Evolutionary conservation across 805 yeast species (phyloP).

Genomic region (Metschnikowia cerradonensis): DNA sequence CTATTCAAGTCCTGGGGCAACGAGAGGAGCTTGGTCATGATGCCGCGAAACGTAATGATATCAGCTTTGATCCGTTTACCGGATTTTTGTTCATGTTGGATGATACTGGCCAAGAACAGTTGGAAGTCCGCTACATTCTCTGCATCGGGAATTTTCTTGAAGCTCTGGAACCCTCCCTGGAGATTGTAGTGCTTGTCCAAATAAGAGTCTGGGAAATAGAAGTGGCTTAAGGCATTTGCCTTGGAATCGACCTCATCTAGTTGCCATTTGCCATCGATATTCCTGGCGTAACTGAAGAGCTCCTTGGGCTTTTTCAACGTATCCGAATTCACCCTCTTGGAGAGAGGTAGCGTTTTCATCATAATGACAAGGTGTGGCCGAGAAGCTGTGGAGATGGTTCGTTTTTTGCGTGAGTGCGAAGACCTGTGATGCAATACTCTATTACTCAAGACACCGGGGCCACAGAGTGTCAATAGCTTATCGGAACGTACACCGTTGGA

Average conservation of each 20-base stretch:
- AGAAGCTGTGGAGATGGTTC: background rate
- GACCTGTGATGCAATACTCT: background rate
- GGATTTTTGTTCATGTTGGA: constrained; percentile 47
- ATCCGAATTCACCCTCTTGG: constrained; percentile 55
- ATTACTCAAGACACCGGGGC: background rate
- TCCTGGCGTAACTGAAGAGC: constrained; percentile 61
- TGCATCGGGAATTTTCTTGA: constrained; percentile 52
- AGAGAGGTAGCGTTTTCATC: constrained; percentile 38
- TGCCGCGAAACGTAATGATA: constrained; percentile 80
- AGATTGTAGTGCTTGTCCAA: constrained; percentile 61
- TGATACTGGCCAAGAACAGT: constrained; percentile 54
- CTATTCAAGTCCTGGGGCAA: constrained; percentile 59
- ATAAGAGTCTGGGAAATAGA: constrained; percentile 72
- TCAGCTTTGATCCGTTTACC: constrained; percentile 53
- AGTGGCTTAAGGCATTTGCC: constrained; percentile 57
- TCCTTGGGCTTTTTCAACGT: constrained; percentile 86
- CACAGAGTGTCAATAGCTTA: background rate
- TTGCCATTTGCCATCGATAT: constrained; percentile 42
- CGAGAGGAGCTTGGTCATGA: constrained; percentile 69
- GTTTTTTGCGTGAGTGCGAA: constrained; percentile 4
- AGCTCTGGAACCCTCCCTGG: constrained; percentile 57
- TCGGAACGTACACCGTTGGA: background rate
- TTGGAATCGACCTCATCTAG: constrained; percentile 44
- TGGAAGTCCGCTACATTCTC: constrained; percentile 53
- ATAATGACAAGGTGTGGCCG: constrained; percentile 9